Percentiles rank a stretch among this genome's conserved stretches.
Evolutionary conservation across 23 red algal species (phyloP).

Genomic region (Gracilaria domingensis): DNA sequence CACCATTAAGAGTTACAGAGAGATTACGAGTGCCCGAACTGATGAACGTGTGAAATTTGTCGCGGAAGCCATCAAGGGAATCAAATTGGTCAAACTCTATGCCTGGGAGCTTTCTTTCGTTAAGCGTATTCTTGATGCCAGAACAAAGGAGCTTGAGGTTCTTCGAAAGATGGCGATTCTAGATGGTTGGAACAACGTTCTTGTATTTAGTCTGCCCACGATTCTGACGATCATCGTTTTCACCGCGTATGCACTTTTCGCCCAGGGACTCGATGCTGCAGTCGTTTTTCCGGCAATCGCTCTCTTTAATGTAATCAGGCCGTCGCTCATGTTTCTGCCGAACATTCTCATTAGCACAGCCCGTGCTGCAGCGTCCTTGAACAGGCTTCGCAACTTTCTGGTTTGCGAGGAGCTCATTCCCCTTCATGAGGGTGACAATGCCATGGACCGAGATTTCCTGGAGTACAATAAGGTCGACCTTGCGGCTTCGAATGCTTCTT

Average conservation of each 20-base stretch:
- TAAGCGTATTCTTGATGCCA: conserved; percentile 56
- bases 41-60: conserved; percentile 85
- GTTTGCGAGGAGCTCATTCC: conserved; percentile 46
- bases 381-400: conserved; percentile 74
- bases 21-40: conserved; percentile 70
- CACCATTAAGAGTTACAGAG: conserved; percentile 54
- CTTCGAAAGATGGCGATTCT: conserved; percentile 57
- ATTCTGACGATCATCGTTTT: conserved; percentile 67
- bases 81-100: conserved; percentile 94
- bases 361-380: conserved; percentile 65
- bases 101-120: conserved; percentile 91
- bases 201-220: conserved; percentile 64
- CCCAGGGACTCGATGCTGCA: conserved; percentile 49
- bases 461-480: conserved; percentile 40
- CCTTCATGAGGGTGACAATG: conserved; percentile 12
- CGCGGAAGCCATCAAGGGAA: conserved; percentile 83
- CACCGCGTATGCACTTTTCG: conserved; percentile 56
- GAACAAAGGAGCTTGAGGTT: conserved; percentile 64
- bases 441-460: conserved; percentile 27
- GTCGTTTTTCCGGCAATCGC: conserved; percentile 84
- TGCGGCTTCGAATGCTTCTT: conserved; percentile 45
- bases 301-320: conserved; percentile 83
- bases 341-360: conserved; percentile 60
- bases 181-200: conserved; percentile 43
- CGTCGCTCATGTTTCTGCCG: conserved; percentile 76